These are phyloP conservation scores for Leishmania turanica DNA, from an alignment of 208 protist species.

Conservation along the genomic window DNA sequence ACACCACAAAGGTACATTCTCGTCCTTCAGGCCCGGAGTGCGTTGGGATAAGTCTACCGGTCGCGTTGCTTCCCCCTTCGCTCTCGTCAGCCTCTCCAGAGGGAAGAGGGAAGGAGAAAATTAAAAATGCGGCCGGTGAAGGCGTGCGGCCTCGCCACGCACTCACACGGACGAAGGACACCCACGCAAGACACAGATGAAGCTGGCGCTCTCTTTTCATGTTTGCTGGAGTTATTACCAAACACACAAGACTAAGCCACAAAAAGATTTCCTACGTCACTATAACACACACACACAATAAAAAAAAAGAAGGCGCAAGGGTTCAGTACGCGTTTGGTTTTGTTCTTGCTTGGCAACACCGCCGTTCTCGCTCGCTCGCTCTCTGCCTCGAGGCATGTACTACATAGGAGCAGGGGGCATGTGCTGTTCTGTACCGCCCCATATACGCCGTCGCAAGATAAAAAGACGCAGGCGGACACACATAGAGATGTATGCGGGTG, in stretches of 20 bases:
- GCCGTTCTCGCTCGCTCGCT: not conserved
- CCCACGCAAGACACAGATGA: not conserved
- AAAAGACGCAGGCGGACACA: not conserved
- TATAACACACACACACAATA: not conserved
- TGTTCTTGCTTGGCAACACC: not conserved
- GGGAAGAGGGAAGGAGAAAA: not conserved
- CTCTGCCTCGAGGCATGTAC: not conserved
- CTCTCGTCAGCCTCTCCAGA: not conserved
- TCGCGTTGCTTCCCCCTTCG: not conserved
- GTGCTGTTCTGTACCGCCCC: not conserved
- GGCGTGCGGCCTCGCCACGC: not conserved
- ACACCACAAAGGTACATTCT: not conserved
- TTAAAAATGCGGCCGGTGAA: not conserved
- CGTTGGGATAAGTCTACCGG: not conserved
- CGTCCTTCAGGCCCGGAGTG: not conserved
- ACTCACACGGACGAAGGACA: not conserved
- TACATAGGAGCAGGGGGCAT: not conserved
- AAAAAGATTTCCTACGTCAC: not conserved
- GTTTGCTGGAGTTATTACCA: not conserved
- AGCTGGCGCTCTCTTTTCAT: not conserved
- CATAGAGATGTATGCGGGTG: not conserved
- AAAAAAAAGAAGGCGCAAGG: not conserved
- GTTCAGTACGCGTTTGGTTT: not conserved
- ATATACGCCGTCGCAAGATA: not conserved
- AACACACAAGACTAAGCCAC: not conserved